A percentile compares a stretch with the other conserved stretches of the same genome.
These are phyloP conservation scores for Exophiala phaeomuriformis DNA, from an alignment of 2,329 filamentous ascomycete species.

Conservation along the genomic window DNA sequence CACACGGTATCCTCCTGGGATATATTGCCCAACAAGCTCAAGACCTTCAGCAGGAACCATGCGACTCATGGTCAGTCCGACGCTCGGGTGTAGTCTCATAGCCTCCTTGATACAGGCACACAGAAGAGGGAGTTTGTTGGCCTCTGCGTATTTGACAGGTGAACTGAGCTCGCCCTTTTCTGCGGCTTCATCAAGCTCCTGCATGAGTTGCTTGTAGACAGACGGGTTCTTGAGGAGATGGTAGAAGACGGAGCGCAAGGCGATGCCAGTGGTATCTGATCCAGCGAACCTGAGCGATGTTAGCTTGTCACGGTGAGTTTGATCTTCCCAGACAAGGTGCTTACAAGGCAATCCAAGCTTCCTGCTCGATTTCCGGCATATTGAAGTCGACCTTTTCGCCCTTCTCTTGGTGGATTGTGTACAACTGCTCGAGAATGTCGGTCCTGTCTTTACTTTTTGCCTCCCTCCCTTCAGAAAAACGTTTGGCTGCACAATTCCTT, in stretches of 20 bases:
- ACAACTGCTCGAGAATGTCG: slow-evolving; percentile 30
- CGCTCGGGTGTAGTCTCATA: slow-evolving; percentile 22
- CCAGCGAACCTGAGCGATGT: slow-evolving; percentile 10
- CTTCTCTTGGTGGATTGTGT: slow-evolving; percentile 28
- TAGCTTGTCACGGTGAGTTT: neutral
- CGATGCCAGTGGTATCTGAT: slow-evolving; percentile 21
- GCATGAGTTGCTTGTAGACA: slow-evolving; percentile 11
- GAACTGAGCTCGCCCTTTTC: slow-evolving; percentile 8
- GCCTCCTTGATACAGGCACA: slow-evolving; percentile 24
- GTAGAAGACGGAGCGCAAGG: slow-evolving; percentile 25
- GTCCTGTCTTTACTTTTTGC: slow-evolving; percentile 23
- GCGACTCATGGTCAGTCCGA: slow-evolving; percentile 26
- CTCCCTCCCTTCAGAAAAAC: slow-evolving; percentile 21
- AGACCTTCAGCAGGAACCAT: slow-evolving; percentile 20
- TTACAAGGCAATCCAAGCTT: slow-evolving; percentile 17
- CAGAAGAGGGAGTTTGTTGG: slow-evolving; percentile 17
- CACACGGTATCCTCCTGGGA: slow-evolving; percentile 16
- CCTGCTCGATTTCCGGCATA: slow-evolving; percentile 16
- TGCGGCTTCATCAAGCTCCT: slow-evolving; percentile 13
- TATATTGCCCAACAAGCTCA: slow-evolving; percentile 14
- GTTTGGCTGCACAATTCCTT: slow-evolving; percentile 26
- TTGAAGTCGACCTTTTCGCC: slow-evolving; percentile 31
- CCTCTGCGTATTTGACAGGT: slow-evolving; percentile 17
- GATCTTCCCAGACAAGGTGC: neutral
- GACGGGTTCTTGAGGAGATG: slow-evolving; percentile 43